Evolutionary conservation across 148 eudicot genomes (phyloP).

Genomic region (Diospyros lotus): DNA sequence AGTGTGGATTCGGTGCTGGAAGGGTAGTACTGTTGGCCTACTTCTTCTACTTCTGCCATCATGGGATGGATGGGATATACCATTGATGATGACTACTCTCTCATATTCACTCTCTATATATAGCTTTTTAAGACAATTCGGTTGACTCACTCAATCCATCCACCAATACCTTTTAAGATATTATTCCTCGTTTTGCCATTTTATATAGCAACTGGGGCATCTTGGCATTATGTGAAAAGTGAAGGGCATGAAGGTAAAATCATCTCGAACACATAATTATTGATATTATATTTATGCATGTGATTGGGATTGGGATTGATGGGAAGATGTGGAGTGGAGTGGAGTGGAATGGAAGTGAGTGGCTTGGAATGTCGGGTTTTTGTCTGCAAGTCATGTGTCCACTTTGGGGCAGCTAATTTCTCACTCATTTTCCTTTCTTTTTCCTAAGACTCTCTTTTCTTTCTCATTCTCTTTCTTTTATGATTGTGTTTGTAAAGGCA

Average conservation of each 20-base stretch:
- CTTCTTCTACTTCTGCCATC: too few species aligned
- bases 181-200: background rate
- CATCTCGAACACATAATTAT: background rate
- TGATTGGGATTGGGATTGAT: background rate
- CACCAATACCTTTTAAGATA: too few species aligned
- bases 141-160: background rate
- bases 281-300: background rate
- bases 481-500: constrained; percentile 1
- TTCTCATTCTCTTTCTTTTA: background rate
- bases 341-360: constrained; percentile 40
- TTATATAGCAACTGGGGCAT: background rate
- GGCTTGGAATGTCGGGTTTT: constrained; percentile 39
- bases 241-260: background rate
- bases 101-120: too few species aligned
- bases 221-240: constrained; percentile 1
- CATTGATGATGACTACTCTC: too few species aligned
- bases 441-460: background rate
- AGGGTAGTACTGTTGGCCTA: background rate
- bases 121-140: background rate
- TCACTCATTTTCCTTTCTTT: constrained; percentile 23
- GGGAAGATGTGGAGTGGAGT: constrained; percentile 12
- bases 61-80: too few species aligned
- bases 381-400: constrained; percentile 41
- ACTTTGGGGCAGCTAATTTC: constrained; percentile 18
- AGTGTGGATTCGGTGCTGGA: constrained; percentile 24